Evolutionary conservation across 192 early-diverging fungal species (phyloP).

Genomic region (Umbelopsis sp.): DNA sequence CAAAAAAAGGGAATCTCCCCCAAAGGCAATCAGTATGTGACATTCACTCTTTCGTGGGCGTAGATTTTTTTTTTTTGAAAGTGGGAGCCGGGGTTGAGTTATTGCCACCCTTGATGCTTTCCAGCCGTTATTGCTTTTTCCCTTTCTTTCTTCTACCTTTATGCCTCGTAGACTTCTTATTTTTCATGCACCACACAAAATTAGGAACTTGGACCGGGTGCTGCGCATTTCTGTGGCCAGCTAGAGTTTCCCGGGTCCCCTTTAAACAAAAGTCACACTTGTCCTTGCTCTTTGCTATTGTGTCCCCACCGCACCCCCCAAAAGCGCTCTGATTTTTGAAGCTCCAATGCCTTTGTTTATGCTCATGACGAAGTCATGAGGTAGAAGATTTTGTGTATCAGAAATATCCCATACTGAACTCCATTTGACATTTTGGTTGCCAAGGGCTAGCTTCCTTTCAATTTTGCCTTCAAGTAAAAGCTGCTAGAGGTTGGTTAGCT

Average conservation of each 20-base stretch:
- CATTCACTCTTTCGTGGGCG: background rate
- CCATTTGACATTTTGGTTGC: slow-evolving; percentile 4
- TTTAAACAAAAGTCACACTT: slow-evolving; percentile 1
- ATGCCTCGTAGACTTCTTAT: background rate
- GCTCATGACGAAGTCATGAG: slow-evolving; percentile 10
- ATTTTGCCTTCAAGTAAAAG: no score
- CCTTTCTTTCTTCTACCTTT: background rate
- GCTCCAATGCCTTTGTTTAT: slow-evolving; percentile 12
- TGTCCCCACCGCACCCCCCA: background rate
- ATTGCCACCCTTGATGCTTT: background rate
- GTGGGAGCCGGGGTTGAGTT: no score
- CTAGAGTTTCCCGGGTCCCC: background rate
- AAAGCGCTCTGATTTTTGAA: background rate
- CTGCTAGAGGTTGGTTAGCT: no score
- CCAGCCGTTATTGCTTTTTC: background rate
- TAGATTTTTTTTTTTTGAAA: background rate
- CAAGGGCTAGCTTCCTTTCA: no score
- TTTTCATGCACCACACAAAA: background rate
- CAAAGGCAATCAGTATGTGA: background rate
- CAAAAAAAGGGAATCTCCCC: background rate
- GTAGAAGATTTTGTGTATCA: slow-evolving; percentile 2
- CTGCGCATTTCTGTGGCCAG: background rate
- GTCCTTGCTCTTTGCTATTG: background rate
- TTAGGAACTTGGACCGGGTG: background rate
- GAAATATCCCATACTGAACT: background rate